Base-by-base conservation (phyloP, 2,329 filamentous ascomycete species). In the Aspergillus felis region DNA sequence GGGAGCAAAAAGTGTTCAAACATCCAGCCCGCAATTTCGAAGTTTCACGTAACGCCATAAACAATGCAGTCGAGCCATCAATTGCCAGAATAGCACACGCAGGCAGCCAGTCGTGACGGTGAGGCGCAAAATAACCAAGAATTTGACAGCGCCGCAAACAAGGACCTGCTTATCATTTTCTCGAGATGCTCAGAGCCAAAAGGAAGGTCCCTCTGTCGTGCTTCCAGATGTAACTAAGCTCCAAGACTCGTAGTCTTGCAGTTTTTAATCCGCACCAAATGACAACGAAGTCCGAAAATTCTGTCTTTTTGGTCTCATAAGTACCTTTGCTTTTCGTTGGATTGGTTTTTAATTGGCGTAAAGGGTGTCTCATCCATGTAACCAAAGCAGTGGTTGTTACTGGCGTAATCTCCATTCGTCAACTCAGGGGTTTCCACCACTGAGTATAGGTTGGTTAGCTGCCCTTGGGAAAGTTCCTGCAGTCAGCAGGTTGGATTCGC, bases 391-490 rank as follows among this genome's bases (percentile, higher is more conserved):
- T 47, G 3, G 44, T 25, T 14, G 44, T 47, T 17, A 14, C 22
- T 17, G 22, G 9, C 24, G 20, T 38, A 47, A 24, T 47, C 2
- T 12, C 22, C 24, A 25, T 42, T 20, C 22, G 17, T 56, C 50
- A 62, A 51, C 47, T 51, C 28, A 66, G 38, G 38, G 74, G 58
- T 74, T 72, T 52, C 73, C 74, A 51, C 75, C 75, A 50, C 73
- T 77, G 51, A 77, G 62, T 50, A 79, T 77, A 25, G 72, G 70
- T 51, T 76, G 76, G 53, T 68, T 74, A 50, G 65, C 73, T 12
- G 71, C 66, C 53, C 74, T 70, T n/a, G 68, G 57, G 46, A 76
- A 59, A 25, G 69, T 54, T 47, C 73, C 65, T 3, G 75, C 64
- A 24, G 71, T 65, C 32, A 76, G 66, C 35, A 63, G 61, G 14